Evolutionary conservation across 305 asterid species (phyloP).

Genomic region (Stenogyne calaminthoides): DNA sequence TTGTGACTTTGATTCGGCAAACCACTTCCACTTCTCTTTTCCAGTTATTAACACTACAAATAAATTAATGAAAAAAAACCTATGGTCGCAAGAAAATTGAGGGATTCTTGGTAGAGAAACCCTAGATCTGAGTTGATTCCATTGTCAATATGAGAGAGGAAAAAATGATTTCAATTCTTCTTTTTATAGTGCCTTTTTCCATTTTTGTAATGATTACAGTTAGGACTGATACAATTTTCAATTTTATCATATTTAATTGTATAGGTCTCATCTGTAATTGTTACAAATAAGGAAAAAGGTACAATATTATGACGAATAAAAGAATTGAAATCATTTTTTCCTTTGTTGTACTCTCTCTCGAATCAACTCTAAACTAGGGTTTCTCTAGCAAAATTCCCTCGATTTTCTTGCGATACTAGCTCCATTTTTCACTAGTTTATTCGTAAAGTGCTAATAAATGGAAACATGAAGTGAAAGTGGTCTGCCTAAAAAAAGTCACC

Average conservation of each 20-base stretch:
- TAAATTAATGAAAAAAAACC: conserved; percentile 3
- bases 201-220: conserved; percentile 1
- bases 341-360: conserved; percentile 1
- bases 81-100: background rate
- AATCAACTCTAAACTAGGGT: conserved; percentile 27
- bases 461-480: conserved; percentile 35
- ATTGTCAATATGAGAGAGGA: background rate
- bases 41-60: conserved; percentile 23
- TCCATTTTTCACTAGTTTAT: background rate
- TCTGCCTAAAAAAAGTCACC: conserved; percentile 33
- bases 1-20: conserved; percentile 33
- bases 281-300: background rate
- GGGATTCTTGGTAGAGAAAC: conserved; percentile 5
- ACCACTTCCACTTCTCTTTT: conserved; percentile 34
- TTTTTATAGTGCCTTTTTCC: background rate
- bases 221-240: background rate
- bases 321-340: background rate
- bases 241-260: background rate
- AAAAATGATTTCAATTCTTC: background rate
- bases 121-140: conserved; percentile 26
- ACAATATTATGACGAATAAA: background rate
- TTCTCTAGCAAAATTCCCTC: conserved; percentile 2
- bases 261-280: background rate
- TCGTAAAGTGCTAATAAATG: conserved; percentile 18
- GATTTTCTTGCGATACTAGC: background rate